Evolutionary conservation across 1,284 basidiomycete genomes (phyloP).

Genomic region (Meripilus lineatus): DNA sequence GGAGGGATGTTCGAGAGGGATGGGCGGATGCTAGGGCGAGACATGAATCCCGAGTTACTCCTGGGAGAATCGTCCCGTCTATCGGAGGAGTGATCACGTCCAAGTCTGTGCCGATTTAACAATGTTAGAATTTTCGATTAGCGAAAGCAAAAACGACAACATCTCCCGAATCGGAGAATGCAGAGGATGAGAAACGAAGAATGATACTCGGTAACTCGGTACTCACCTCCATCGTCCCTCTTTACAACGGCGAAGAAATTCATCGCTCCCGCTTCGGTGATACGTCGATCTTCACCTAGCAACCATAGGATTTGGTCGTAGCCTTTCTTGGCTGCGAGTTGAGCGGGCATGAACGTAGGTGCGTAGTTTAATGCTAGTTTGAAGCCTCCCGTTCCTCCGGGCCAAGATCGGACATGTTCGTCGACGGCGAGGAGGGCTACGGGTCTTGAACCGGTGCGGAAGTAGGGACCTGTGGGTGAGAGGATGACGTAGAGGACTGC

Average conservation of each 20-base stretch:
- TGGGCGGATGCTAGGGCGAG: slow-evolving; percentile 55
- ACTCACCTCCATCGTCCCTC: slow-evolving; percentile 39
- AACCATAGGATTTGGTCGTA: slow-evolving; percentile 71
- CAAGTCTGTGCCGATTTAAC: slow-evolving; percentile 35
- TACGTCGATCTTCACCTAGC: slow-evolving; percentile 29
- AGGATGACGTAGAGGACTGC: slow-evolving; percentile 71
- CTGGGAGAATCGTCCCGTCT: slow-evolving; percentile 71
- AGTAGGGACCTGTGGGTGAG: slow-evolving; percentile 69
- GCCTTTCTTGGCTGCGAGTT: slow-evolving; percentile 56
- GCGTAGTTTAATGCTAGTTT: slow-evolving; percentile 74
- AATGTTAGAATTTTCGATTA: too few relatives aligned
- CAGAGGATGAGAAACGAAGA: too few relatives aligned
- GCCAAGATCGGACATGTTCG: slow-evolving; percentile 76
- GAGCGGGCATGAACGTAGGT: slow-evolving; percentile 62
- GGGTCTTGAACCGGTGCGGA: slow-evolving; percentile 55
- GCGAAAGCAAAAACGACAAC: background rate
- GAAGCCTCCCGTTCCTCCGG: slow-evolving; percentile 68
- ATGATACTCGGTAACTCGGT: too few relatives aligned
- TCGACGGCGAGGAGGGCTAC: slow-evolving; percentile 69
- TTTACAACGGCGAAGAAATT: slow-evolving; percentile 56
- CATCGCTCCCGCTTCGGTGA: slow-evolving; percentile 57
- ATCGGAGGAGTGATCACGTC: slow-evolving; percentile 73
- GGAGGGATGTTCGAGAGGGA: slow-evolving; percentile 30
- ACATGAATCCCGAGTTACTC: slow-evolving; percentile 72
- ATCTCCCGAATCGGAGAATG: too few relatives aligned